Evolutionary conservation across 1,284 basidiomycete species (phyloP), one percentile per base, ranked within the genome.

Genomic region (Ustilago tritici): DNA sequence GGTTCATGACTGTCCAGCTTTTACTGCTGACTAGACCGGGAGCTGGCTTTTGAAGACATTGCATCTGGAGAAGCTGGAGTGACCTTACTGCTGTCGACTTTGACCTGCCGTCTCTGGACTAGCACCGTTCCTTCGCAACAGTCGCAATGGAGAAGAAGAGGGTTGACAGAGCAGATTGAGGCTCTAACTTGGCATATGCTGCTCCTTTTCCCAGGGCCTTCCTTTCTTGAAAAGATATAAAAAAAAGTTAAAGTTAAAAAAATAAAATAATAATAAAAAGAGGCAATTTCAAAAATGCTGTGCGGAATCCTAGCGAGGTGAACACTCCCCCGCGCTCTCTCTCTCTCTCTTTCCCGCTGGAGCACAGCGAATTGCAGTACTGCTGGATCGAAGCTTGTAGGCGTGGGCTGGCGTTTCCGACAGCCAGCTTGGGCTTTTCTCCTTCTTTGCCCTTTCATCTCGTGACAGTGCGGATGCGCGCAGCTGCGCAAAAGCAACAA

Each of bases 401-500:
- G 41, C 4, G 12, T 23, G 36, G 35, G n/a, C 52, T 10, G 34
- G 28, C 35, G 52, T 11, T 31, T 36, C 52, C 52, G 52, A 54
- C 34, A 36, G 11, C 19, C 43, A 46, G 43, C 43, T 46, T 46
- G 43, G 19, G 14, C 14, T 17, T 43, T 28, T 6, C 49, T 32
- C 12, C n/a, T 32, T 4, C 23, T 28, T 12, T 52, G 4, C 52
- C 31, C 34, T 54, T 36, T 54, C 52, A 54, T 54, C 34, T 36
- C 17, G n/a, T 34, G 52, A 31, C n/a, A 36, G 28, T 31, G 34
- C 31, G 35, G 34, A 10, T 19, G 19, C 19, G 35, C 52, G 34
- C 52, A 54, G 17, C 52, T 54, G 52, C 35, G 34, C 52, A 54
- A 23, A 54, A 38, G n/a, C 34, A 31, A 38, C 8, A 54, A 28